These are phyloP conservation scores for Haematococcus lacustris DNA, from an alignment of 139 green algal species.

Conservation along the genomic window DNA sequence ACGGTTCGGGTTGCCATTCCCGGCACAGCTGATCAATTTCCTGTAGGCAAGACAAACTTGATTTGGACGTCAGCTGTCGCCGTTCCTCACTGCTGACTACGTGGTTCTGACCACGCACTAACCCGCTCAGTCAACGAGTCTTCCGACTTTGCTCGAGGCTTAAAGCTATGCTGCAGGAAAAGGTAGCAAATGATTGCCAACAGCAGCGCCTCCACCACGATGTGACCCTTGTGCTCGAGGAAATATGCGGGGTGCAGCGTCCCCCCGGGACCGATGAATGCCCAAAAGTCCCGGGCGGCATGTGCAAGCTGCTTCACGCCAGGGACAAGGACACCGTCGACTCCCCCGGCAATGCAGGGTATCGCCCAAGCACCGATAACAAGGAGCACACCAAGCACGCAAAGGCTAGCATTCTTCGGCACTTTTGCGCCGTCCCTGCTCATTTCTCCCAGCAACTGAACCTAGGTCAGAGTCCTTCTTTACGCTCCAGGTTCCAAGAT, in stretches of 20 bases:
- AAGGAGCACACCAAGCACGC: no score
- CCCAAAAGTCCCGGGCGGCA: conserved; percentile 50
- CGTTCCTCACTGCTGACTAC: neutral
- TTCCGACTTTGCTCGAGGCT: conserved; percentile 30
- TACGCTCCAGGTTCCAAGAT: neutral
- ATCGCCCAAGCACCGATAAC: no score
- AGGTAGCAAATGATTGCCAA: conserved; percentile 69
- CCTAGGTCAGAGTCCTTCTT: neutral
- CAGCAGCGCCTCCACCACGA: conserved; percentile 72
- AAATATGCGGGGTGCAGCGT: conserved; percentile 69
- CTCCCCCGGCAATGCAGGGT: neutral
- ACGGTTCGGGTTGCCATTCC: conserved; percentile 84
- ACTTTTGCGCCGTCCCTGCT: neutral
- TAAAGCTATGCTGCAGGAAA: conserved; percentile 57
- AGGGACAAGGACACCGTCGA: neutral
- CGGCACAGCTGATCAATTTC: conserved; percentile 77
- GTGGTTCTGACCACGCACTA: neutral
- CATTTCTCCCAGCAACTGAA: neutral
- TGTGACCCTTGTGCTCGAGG: conserved; percentile 70
- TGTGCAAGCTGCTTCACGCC: neutral
- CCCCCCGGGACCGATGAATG: conserved; percentile 65
- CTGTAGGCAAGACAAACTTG: conserved; percentile 20
- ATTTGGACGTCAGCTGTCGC: no score
- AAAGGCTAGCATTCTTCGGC: neutral
- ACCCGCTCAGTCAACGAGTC: conserved; percentile 71